Evolutionary conservation across 202 grass and related monocot species (phyloP), one percentile per base, ranked within the genome.

Genomic region (Panicum hallii): DNA sequence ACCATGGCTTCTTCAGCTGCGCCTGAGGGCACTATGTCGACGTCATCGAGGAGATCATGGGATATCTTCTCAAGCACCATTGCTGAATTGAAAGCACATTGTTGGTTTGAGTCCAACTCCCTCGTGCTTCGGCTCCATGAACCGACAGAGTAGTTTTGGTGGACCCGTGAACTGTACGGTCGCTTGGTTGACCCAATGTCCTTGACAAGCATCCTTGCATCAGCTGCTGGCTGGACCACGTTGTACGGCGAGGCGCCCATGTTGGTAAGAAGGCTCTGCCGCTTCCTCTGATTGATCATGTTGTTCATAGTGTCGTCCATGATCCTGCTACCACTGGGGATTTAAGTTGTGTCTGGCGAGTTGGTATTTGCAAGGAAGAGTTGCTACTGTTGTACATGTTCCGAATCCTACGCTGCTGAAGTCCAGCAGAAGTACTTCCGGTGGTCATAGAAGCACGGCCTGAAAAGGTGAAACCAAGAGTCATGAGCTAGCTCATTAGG

Each of bases 61-160:
- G 23, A 6, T 47, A 84, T 30, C 63, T 60, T 66, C 17, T 84
- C 73, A 46, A 84, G 23, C 11, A 3, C 47, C 30, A 13, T 54
- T 50, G 32, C 11, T 1, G 23, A 7, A 16, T 50, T 13, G 36
- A 38, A 38, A 38, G 36, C 36, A 38, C 36, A 38, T 38, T 38
- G 36, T 38, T 38, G 36, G 36, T 38, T 38, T 38, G 36, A 38
- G 2, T 38, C 36, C 36, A 38, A 4, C 36, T 38, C 36, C 4
- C 36, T 38, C 36, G 36, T 2, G 36, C 4, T 38, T 38, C 36
- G 36, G 36, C 3, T 38, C 36, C 36, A 38, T 38, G 36, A 38
- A 38, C 36, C 36, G 36, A 38, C 36, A 38, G 36, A 38, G 36
- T 38, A 38, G 36, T 4, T 38, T 38, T 38, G 36, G 36, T 38